phyloP scores from a whole-genome alignment of 495 filamentous ascomycete species.

The Aspergillus sclerotioniger region DNA sequence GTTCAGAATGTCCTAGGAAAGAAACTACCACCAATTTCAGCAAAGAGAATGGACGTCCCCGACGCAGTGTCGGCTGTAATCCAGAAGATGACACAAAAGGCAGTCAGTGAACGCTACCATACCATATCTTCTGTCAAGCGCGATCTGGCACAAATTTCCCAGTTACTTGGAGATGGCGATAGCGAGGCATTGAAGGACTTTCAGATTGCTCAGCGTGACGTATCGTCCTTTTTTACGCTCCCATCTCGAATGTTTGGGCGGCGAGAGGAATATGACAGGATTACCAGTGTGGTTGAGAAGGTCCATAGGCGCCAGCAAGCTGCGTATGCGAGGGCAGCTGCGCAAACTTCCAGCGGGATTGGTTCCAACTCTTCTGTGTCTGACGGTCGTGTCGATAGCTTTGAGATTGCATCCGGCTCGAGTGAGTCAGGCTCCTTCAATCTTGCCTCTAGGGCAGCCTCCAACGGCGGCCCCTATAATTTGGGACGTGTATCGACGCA shows the following conservation, averaged over 20 bases:
- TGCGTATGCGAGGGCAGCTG: slow-evolving; percentile 41
- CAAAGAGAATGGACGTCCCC: slow-evolving; percentile 73
- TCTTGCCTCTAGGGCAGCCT: slow-evolving; percentile 39
- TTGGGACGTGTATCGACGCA: slow-evolving; percentile 34
- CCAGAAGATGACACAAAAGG: slow-evolving; percentile 86
- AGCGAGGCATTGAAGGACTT: slow-evolving; percentile 64
- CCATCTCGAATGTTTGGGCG: slow-evolving; percentile 78
- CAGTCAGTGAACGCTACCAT: slow-evolving; percentile 78
- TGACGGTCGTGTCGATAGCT: slow-evolving; percentile 53
- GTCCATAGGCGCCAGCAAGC: slow-evolving; percentile 61
- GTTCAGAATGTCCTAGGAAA: slow-evolving; percentile 80
- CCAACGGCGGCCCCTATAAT: slow-evolving; percentile 32
- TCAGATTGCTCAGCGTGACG: slow-evolving; percentile 68
- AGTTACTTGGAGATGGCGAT: slow-evolving; percentile 74
- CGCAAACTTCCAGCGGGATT: slow-evolving; percentile 39
- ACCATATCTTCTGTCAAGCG: slow-evolving; percentile 77
- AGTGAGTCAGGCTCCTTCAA: slow-evolving; percentile 57
- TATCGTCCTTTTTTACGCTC: slow-evolving; percentile 83
- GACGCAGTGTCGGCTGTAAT: slow-evolving; percentile 77
- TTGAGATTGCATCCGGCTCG: slow-evolving; percentile 45
- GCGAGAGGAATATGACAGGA: slow-evolving; percentile 62
- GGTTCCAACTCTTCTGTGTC: slow-evolving; percentile 59
- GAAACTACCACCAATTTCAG: slow-evolving; percentile 70
- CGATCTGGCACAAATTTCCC: slow-evolving; percentile 67
- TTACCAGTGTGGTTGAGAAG: slow-evolving; percentile 70